Base-by-base conservation (phyloP, 2,329 filamentous ascomycete species). In the Talaromyces pinophilus region DNA sequence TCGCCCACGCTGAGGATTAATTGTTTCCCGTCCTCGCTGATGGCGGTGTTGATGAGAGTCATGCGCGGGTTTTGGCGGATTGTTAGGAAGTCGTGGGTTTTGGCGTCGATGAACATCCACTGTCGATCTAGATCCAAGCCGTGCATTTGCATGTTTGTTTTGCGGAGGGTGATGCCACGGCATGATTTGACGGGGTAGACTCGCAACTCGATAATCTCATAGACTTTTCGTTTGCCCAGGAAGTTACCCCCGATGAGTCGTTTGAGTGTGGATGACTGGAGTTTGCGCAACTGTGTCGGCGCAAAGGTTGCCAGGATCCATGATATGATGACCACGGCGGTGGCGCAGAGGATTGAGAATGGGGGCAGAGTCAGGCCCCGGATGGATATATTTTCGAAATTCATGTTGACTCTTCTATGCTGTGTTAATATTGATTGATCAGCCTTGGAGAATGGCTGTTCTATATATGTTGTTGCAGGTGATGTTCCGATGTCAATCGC, bases 101-200 rank as follows among this genome's bases (percentile, higher is more conserved):
- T 77, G 1, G 82, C 81, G 40, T 85, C 82, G 59, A 88, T 81
- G 75, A 89, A 87, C 87, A 90, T 90, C 87, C 87, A 90, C 69
- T 86, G 84, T 6, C 87, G 81, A 73, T 90, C 88, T 13, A 89
- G 79, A 54, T 87, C 85, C 11, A 90, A 80, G 0, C 87, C 87
- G 3, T 85, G 83, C 55, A 81, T 82, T 40, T 84, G 79, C 0
- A 90, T 78, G 4, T 77, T 80, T 1, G 85, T 82, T 2, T 80
- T 82, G 17, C 82, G 74, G 10, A 89, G 78, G 48, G 83, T 79
- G 70, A 90, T 81, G 10, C 87, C 87, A 55, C 88, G 86, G 70
- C 88, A 90, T 67, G 87, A 89, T 72, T 90, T 90, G 71, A 90
- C 86, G 13, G 87, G 87, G 72, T 89, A 89, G 70, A 89, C 81